phyloP scores from a whole-genome alignment of 73 alveolate species.

The Paramecium pentaurelia region DNA sequence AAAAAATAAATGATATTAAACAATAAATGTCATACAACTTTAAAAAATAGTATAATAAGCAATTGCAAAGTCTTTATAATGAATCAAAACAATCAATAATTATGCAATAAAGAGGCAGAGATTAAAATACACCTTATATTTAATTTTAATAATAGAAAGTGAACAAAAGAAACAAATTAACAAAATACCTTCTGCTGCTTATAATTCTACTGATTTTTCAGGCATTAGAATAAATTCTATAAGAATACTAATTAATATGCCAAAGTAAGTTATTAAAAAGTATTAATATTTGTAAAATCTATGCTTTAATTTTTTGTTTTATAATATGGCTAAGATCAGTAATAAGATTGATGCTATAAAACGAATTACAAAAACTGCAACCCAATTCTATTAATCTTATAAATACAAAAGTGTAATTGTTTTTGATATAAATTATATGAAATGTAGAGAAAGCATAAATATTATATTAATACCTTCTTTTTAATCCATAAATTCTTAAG shows the following conservation, averaged over 20 bases:
- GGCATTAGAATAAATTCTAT: not conserved
- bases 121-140: not conserved
- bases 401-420: not conserved
- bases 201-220: not conserved
- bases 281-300: not conserved
- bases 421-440: not conserved
- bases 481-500: slow-evolving; percentile 28
- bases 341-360: not conserved
- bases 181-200: slow-evolving; percentile 41
- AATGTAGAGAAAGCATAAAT: not conserved
- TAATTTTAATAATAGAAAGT: not conserved
- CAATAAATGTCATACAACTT: not conserved
- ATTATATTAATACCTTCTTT: not conserved
- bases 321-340: not conserved
- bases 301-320: not conserved
- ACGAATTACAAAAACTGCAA: not conserved
- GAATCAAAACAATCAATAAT: not conserved
- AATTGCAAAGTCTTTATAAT: not conserved
- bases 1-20: not conserved
- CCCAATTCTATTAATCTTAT: not conserved
- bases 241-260: not conserved
- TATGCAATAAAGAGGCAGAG: not conserved
- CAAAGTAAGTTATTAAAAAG: not conserved
- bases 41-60: slow-evolving; percentile 13
- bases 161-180: slow-evolving; percentile 37